Percentiles rank a stretch among this genome's conserved stretches.
Conservation (phyloP, 2,329 filamentous ascomycete species). For the Neofusicoccum umdonicola region DNA sequence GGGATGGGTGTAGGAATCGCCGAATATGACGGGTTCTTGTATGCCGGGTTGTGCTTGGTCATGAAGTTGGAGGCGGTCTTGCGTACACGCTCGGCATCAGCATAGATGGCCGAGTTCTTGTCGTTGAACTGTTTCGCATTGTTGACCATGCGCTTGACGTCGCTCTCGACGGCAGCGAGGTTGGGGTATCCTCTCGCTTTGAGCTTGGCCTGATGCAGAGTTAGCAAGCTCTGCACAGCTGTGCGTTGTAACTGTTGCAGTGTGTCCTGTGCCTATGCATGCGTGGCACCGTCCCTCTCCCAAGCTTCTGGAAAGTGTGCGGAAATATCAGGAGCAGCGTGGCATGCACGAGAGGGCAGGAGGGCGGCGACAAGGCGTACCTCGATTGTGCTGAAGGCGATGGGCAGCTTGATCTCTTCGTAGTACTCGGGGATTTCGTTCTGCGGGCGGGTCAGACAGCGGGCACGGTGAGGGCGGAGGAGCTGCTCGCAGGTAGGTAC, state of each 20-base stretch:
- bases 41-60: slow-evolving; percentile 82
- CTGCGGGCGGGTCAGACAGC: slow-evolving; percentile 31
- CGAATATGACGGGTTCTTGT: slow-evolving; percentile 66
- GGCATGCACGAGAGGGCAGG: neutral
- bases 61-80: slow-evolving; percentile 87
- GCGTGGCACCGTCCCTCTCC: neutral
- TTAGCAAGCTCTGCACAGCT: slow-evolving; percentile 21
- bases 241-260: neutral
- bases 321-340: neutral
- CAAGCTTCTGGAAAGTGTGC: neutral
- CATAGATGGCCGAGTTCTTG: slow-evolving; percentile 68
- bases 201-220: slow-evolving; percentile 56
- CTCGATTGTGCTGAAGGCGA: slow-evolving; percentile 76
- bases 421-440: slow-evolving; percentile 72
- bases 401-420: slow-evolving; percentile 70
- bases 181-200: slow-evolving; percentile 65
- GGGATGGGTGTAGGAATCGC: slow-evolving; percentile 73
- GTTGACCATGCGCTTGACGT: slow-evolving; percentile 81
- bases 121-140: slow-evolving; percentile 85
- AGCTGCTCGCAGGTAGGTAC: slow-evolving; percentile 33
- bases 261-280: neutral
- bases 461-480: slow-evolving; percentile 12
- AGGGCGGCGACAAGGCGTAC: slow-evolving; percentile 32
- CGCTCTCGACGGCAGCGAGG: slow-evolving; percentile 74
- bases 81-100: slow-evolving; percentile 81